Conservation (phyloP, 306 rosid genomes). For the Prunus padus region DNA sequence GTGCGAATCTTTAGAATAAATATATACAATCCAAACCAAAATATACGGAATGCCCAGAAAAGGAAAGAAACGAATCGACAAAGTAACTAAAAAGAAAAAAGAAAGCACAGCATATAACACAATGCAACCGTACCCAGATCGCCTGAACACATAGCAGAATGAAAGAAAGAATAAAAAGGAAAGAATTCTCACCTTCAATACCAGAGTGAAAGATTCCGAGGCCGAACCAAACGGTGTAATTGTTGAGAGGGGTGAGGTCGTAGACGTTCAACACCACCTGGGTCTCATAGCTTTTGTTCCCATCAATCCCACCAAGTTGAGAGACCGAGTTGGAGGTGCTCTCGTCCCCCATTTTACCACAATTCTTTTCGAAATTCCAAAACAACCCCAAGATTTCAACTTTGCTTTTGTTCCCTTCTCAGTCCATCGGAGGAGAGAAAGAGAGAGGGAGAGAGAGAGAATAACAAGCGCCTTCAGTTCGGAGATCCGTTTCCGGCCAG, state of each 20-base stretch:
- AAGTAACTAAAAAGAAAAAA: background rate
- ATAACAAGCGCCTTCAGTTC: constrained; percentile 8
- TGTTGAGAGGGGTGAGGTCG: constrained; percentile 89
- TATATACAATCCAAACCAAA: background rate
- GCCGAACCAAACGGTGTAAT: constrained; percentile 80
- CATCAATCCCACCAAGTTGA: constrained; percentile 29
- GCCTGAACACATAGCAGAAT: background rate
- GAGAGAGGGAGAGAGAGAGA: background rate
- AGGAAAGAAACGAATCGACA: background rate
- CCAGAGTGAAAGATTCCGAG: constrained; percentile 94
- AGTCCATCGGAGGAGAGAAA: constrained; percentile 24
- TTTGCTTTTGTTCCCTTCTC: constrained; percentile 9
- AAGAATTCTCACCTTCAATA: constrained; percentile 59
- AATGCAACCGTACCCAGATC: constrained; percentile 22
- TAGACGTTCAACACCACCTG: constrained; percentile 74
- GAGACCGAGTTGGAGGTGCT: constrained; percentile 40
- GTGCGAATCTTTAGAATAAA: background rate
- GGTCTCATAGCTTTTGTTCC: constrained; percentile 17
- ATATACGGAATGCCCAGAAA: background rate
- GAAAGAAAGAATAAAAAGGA: background rate
- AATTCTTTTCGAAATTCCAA: constrained; percentile 18
- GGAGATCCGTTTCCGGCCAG: constrained; percentile 43
- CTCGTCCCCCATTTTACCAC: constrained; percentile 56
- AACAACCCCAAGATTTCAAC: constrained; percentile 15
- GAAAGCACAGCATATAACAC: background rate